Evolutionary conservation across 345 rosid species (phyloP), one percentile per base, ranked within the genome.

Genomic region (Adansonia digitata): DNA sequence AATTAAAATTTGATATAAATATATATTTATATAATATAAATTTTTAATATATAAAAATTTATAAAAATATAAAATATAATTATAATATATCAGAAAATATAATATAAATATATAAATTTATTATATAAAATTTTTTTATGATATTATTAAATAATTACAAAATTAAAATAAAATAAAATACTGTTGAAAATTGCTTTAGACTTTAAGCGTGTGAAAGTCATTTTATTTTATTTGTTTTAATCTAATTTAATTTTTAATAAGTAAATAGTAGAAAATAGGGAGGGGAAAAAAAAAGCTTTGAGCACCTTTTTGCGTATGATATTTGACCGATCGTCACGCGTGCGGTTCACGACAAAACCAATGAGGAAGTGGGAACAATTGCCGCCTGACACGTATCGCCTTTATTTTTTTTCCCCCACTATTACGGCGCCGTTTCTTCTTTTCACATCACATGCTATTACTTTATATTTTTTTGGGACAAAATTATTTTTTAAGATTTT

Each of bases 261-360:
- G 15, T 22, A 17, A 18, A 49, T 18, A 55, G 11, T 11, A 11
- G 9, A 22, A 31, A 72, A 27, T 2, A 5, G n/a, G n/a, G n/a
- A n/a, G n/a, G n/a, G n/a, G 9, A 29, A 69, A 69, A 13, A 43
- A 7, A 48, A 8, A 73, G 56, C 63, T 69, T 56, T 31, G 14
- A 17, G 15, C 14, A 26, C 22, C 75, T 83, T 82, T 83, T 77
- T 65, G 84, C 80, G 83, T 81, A 80, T 82, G 84, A 82, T 63
- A 69, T 82, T 87, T 87, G 90, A 85, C 92, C 84, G 49, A 51
- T 85, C 68, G 64, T 77, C 85, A 83, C 87, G 92, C 97, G 87
- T 90, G 88, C 81, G 75, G 82, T 82, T 78, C 89, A 87, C 90
- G 86, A 83, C 94, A 87, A 83, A 83, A 83, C 63, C 71, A 75